A percentile compares a stretch with the other conserved stretches of the same genome.
These are phyloP conservation scores for Gastrodia elata DNA, from an alignment of 106 monocot genomes.

Conservation along the genomic window DNA sequence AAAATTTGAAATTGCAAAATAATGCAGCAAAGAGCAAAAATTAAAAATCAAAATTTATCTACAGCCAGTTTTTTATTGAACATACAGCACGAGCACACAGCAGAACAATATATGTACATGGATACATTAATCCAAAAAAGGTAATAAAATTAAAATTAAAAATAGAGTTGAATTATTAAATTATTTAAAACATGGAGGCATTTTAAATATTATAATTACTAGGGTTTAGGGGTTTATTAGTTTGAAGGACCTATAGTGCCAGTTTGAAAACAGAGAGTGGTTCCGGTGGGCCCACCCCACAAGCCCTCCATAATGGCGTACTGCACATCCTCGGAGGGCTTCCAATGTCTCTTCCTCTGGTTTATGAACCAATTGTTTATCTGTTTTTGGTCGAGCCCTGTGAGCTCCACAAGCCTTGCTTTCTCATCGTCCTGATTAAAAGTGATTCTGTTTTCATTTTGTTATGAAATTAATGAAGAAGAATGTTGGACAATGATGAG, in stretches of 20 bases:
- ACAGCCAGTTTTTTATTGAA: too few species aligned
- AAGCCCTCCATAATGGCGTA: constrained; percentile 60
- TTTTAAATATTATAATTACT: background rate
- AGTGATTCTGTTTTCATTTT: background rate
- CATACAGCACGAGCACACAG: too few species aligned
- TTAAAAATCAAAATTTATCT: too few species aligned
- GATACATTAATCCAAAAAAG: too few species aligned
- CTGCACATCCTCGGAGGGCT: constrained; percentile 61
- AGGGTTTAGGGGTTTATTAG: background rate
- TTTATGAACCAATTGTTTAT: constrained; percentile 84
- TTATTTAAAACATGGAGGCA: background rate
- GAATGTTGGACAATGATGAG: too few species aligned
- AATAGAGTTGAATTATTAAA: background rate
- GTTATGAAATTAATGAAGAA: too few species aligned
- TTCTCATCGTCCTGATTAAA: constrained; percentile 60
- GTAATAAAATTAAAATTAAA: too few species aligned
- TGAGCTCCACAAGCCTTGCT: constrained; percentile 41
- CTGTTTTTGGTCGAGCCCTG: constrained; percentile 60
- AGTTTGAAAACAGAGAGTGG: constrained; percentile 20
- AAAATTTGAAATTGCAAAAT: too few species aligned
- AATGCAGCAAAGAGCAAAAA: too few species aligned
- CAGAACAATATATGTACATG: too few species aligned
- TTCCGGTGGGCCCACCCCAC: constrained; percentile 27
- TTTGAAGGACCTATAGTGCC: constrained; percentile 19
- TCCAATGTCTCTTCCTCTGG: constrained; percentile 76